Percentiles rank a stretch among this genome's conserved stretches.
These are phyloP conservation scores for Fomitopsis palustris DNA, from an alignment of 1,284 basidiomycete species.

Conservation along the genomic window DNA sequence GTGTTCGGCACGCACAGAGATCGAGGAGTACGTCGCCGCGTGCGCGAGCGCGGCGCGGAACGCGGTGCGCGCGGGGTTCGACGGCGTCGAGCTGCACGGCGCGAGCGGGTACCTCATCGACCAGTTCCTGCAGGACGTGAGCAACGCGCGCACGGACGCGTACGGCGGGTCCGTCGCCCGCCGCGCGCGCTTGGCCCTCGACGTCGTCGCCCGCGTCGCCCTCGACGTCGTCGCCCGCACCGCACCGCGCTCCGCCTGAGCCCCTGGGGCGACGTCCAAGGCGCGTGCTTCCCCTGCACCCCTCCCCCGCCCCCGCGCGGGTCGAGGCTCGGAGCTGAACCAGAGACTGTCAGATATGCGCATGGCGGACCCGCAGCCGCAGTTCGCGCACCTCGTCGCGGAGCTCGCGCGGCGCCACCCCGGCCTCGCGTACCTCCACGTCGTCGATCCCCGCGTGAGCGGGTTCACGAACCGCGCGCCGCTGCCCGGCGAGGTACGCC, in stretches of 20 bases:
- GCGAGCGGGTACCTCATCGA: slow-evolving; percentile 40
- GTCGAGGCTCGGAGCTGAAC: too few relatives aligned
- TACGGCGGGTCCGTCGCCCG: slow-evolving; percentile 45
- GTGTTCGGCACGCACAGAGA: slow-evolving; percentile 25
- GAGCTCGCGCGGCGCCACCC: slow-evolving; percentile 37
- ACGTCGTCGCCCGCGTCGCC: slow-evolving; percentile 34
- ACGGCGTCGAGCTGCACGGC: slow-evolving; percentile 36
- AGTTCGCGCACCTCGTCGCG: slow-evolving; percentile 36
- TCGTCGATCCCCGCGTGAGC: slow-evolving; percentile 35
- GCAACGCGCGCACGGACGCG: slow-evolving; percentile 54
- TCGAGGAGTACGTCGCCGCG: slow-evolving; percentile 37
- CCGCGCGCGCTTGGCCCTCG: too few relatives aligned
- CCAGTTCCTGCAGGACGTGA: slow-evolving; percentile 39
- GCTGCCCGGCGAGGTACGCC: slow-evolving; percentile 3
- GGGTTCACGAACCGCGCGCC: slow-evolving; percentile 17
- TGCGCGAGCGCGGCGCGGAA: slow-evolving; percentile 39
- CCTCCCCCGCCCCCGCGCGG: too few relatives aligned
- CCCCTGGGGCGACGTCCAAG: slow-evolving; percentile 45
- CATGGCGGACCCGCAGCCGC: slow-evolving; percentile 44
- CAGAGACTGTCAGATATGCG: slow-evolving; percentile 33
- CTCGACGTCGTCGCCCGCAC: slow-evolving; percentile 44
- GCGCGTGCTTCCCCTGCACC: slow-evolving; percentile 24
- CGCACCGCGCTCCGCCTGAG: slow-evolving; percentile 49
- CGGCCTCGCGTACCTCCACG: slow-evolving; percentile 53
- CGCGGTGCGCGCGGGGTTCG: slow-evolving; percentile 44